phyloP scores from a whole-genome alignment of 169 alveolate species.

The Plasmodium falciparum region DNA sequence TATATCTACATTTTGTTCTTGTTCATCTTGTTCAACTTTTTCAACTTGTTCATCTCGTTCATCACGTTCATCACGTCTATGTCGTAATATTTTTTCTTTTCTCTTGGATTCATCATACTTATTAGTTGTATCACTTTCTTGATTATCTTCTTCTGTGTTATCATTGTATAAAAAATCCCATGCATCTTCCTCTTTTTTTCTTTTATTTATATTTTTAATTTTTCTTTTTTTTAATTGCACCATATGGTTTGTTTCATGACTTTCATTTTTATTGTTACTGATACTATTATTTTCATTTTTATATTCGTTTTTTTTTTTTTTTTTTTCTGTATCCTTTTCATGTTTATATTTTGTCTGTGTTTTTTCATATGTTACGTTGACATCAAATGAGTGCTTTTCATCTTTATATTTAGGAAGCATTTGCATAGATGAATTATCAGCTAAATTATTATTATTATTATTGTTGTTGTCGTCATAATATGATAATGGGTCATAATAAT shows the following conservation, averaged over 20 bases:
- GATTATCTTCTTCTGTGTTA: neutral
- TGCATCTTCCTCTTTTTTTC: slow-evolving; percentile 60
- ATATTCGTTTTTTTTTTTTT: neutral
- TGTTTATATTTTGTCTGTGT: slow-evolving; percentile 3
- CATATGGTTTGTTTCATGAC: neutral
- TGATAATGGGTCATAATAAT: slow-evolving; percentile 62
- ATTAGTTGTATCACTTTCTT: neutral
- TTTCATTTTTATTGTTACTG: neutral
- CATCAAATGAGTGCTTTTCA: slow-evolving; percentile 27
- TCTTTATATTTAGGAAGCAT: slow-evolving; percentile 66
- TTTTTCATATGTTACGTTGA: slow-evolving; percentile 27
- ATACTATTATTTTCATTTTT: neutral
- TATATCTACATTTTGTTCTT: neutral
- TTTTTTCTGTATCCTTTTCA: neutral
- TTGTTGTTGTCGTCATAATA: slow-evolving; percentile 39
- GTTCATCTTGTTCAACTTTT: neutral
- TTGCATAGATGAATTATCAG: slow-evolving; percentile 15
- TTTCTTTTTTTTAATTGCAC: slow-evolving; percentile 49
- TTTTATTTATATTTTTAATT: slow-evolving; percentile 46
- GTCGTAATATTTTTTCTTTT: neutral
- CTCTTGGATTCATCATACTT: neutral
- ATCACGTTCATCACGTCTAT: neutral
- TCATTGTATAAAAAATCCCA: slow-evolving; percentile 57
- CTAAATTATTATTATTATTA: slow-evolving; percentile 12
- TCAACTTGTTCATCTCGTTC: too few relatives aligned